Base-by-base conservation (phyloP, 345 rosid species). In the Mallotus nudiflorus region DNA sequence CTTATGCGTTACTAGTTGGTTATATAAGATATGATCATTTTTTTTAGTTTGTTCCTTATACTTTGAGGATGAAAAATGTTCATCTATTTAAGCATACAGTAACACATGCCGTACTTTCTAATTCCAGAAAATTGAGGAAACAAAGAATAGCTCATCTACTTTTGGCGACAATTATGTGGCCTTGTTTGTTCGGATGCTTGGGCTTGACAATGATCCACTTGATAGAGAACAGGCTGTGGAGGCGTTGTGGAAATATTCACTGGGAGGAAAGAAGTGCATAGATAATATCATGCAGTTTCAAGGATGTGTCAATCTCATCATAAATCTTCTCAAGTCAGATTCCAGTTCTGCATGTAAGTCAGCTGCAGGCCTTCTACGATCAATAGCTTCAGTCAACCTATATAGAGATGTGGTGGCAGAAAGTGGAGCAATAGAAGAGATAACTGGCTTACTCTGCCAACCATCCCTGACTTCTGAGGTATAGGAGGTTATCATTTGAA, bases 151-250 rank as follows among this genome's bases (percentile, higher is more conserved):
- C 70, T 77, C 85, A 28, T 84, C 91, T 45, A 67, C 83, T 74
- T 44, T 73, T 14, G 89, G 87, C 20, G 95, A 90, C 71, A 80
- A 83, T 57, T 86, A 84, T 66, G 85, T 93, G 33, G 83, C 85
- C 56, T 78, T 91, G 79, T 93, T 93, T 72, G 87, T 93, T 53
- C 82, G 92, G 67, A 91, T 89, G 96, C 97, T 93, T 27, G 98
- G 98, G 66, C 76, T 91, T 55, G 98, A 93, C 75, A 77, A 91
- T 51, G 94, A 88, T 67, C 86, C 89, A 13, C 87, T 86, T 64
- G 97, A 93, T 67, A 80, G 97, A 83, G 96, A 93, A 66, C 92
- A 89, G 52, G 97, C 94, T 15, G 62, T 91, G 67, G 83, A 81
- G 55, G 85, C 92, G 18, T 71, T 93, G 19, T 89, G 97, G 97